phyloP scores from a whole-genome alignment of 768 basidiomycete genomes.

The Kwoniella pini region DNA sequence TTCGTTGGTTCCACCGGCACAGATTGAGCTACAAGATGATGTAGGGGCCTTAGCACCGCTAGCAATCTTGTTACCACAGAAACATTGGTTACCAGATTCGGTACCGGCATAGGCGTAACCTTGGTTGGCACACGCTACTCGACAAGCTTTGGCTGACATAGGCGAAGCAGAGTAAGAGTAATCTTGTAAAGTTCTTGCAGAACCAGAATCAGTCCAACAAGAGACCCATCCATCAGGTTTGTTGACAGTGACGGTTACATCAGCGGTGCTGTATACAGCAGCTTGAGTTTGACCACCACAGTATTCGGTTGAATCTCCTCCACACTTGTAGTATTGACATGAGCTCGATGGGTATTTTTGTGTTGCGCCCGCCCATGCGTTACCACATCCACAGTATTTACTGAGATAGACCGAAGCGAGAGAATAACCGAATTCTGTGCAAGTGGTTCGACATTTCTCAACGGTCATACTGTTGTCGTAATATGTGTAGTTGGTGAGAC shows the following conservation, averaged over 20 bases:
- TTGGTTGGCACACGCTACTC: slow-evolving; percentile 27
- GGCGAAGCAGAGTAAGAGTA: slow-evolving; percentile 26
- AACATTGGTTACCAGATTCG: slow-evolving; percentile 27
- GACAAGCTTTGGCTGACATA: slow-evolving; percentile 35
- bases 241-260: slow-evolving; percentile 6
- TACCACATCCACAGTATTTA: slow-evolving; percentile 36
- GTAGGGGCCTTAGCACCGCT: slow-evolving; percentile 20
- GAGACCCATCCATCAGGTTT: slow-evolving; percentile 21
- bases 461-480: slow-evolving; percentile 21
- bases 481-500: slow-evolving; percentile 29
- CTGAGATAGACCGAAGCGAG: slow-evolving; percentile 26
- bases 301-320: slow-evolving; percentile 36
- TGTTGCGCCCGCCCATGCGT: slow-evolving; percentile 15
- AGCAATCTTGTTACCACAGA: slow-evolving; percentile 21
- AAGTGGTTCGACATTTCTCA: slow-evolving; percentile 25
- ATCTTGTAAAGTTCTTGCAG: slow-evolving; percentile 5
- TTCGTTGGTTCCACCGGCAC: slow-evolving; percentile 30
- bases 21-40: slow-evolving; percentile 20
- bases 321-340: slow-evolving; percentile 38
- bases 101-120: slow-evolving; percentile 30
- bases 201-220: slow-evolving; percentile 21
- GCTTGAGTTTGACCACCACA: slow-evolving; percentile 36
- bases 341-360: slow-evolving; percentile 20
- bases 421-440: slow-evolving; percentile 30
- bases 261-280: slow-evolving; percentile 26